Evolutionary conservation across 2,329 filamentous ascomycete species (phyloP), one percentile per base, ranked within the genome.

Genomic region (Colletotrichum sp.): DNA sequence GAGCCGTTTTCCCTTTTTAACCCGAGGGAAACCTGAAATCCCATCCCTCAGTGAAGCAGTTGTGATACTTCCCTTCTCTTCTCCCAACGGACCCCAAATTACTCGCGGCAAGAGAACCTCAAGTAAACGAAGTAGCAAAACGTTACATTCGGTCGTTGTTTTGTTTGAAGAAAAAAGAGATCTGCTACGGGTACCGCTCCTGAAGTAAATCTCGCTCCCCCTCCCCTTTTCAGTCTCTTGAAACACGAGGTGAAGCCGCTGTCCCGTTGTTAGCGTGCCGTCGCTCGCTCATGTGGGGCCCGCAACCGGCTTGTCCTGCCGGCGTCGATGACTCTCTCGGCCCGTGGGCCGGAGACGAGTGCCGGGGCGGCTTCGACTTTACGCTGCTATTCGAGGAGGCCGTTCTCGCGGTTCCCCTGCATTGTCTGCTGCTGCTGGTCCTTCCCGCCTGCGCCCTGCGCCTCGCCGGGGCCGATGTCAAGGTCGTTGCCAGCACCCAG

Each of bases 311-410:
- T 16, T 77, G 75, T 28, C 52, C 68, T 36, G 16, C 68, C 75
- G 72, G 68, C 26, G 30, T 68, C 21, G 75, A 75, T 59, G 57
- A 72, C 55, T 76, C 72, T 13, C 66, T 77, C 72, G 75, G 72
- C 30, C 73, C 75, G 52, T 77, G 75, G 72, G 72, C 75, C 65
- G 75, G 75, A 64, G 43, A 55, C 6, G n/a, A 64, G 39, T 82
- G 80, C 65, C 77, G 78, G n/a, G 76, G 67, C n/a, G 80, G 80
- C 59, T 81, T 80, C 74, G 81, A 82, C 74, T 82, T 82, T 61
- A 81, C 81, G 8, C 75, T 82, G 12, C 73, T 82, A 4, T 82
- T 81, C 68, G 79, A 82, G 60, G 80, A 82, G 66, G 74, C 72
- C 59, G 75, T 82, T 24, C 76, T 82, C 30, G 78, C 78, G 8